Evolutionary conservation across 2,329 filamentous ascomycete species (phyloP).

Genomic region (Coniochaeta ligniaria): DNA sequence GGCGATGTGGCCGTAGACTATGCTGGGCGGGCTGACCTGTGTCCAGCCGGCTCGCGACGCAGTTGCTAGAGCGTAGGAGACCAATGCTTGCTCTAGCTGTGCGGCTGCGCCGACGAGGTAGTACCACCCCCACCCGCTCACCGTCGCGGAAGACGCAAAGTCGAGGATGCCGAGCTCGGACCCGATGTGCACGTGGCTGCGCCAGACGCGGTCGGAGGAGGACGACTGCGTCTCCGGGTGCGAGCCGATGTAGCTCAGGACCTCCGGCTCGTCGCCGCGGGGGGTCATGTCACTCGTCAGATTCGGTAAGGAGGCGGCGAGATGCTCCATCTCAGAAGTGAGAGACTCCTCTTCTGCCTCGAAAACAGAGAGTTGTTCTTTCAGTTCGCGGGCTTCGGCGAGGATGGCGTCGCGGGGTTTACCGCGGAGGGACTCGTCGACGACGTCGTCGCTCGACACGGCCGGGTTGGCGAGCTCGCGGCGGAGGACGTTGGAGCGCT

Average conservation of each 20-base stretch:
- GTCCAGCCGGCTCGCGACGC: constrained; percentile 71
- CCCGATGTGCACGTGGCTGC: constrained; percentile 82
- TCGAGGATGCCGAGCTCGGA: constrained; percentile 82
- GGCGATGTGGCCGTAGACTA: constrained; percentile 89
- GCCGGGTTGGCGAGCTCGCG: constrained; percentile 47
- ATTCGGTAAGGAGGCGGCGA: constrained; percentile 80
- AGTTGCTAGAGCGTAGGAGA: constrained; percentile 75
- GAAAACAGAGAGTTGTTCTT: constrained; percentile 52
- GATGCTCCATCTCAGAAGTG: constrained; percentile 57
- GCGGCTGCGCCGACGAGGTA: constrained; percentile 89
- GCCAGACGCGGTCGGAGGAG: constrained; percentile 42
- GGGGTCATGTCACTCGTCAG: constrained; percentile 74
- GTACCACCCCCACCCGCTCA: constrained; percentile 96
- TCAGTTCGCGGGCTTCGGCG: constrained; percentile 57
- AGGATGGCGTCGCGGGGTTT: constrained; percentile 45
- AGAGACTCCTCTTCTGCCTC: constrained; percentile 56
- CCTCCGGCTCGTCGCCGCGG: constrained; percentile 52
- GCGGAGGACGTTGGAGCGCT: constrained; percentile 59
- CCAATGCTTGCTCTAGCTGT: constrained; percentile 86
- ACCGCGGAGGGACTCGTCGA: constrained; percentile 10
- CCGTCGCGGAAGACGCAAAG: constrained; percentile 72
- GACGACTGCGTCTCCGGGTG: constrained; percentile 36
- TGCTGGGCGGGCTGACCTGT: constrained; percentile 73
- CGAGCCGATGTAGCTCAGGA: constrained; percentile 75
- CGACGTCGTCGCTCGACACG: constrained; percentile 29